Percentiles rank a stretch among this genome's conserved stretches.
These are phyloP conservation scores for Rhytidhysteron rufulum DNA, from an alignment of 2,329 filamentous ascomycete species.

Conservation along the genomic window DNA sequence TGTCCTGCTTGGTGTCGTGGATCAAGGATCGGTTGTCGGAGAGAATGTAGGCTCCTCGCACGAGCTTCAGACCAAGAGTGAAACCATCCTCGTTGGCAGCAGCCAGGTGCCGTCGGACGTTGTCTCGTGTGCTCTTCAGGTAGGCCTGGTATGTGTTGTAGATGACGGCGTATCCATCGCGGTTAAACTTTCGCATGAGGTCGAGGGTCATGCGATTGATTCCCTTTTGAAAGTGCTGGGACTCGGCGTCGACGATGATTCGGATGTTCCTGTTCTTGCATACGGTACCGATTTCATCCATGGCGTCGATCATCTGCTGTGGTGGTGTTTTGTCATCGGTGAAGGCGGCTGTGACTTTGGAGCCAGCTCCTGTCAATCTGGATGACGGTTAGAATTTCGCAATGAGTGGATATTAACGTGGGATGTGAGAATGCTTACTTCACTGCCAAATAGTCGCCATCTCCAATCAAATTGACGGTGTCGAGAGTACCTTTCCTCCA, in stretches of 20 bases:
- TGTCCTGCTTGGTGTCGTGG: constrained; percentile 53
- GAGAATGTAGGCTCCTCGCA: constrained; percentile 55
- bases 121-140: constrained; percentile 45
- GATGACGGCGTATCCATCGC: constrained; percentile 51
- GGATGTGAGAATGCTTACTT: constrained; percentile 14
- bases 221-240: constrained; percentile 43
- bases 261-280: constrained; percentile 39
- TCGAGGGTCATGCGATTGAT: constrained; percentile 54
- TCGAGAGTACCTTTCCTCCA: constrained; percentile 25
- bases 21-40: constrained; percentile 50
- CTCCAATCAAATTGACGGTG: constrained; percentile 25
- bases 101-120: constrained; percentile 44
- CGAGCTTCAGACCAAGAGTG: constrained; percentile 54
- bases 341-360: constrained; percentile 37
- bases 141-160: constrained; percentile 64
- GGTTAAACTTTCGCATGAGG: constrained; percentile 51
- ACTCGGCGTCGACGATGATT: constrained; percentile 48
- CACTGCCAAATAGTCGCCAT: constrained; percentile 29
- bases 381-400: constrained; percentile 6
- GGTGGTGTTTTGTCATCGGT: constrained; percentile 32
- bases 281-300: constrained; percentile 39
- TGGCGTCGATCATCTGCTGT: constrained; percentile 40
- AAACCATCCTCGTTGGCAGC: constrained; percentile 46
- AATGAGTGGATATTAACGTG: background rate
- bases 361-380: constrained; percentile 44